These are phyloP conservation scores for Udeniomyces megalosporus DNA, from an alignment of 768 basidiomycete species.

Conservation along the genomic window DNA sequence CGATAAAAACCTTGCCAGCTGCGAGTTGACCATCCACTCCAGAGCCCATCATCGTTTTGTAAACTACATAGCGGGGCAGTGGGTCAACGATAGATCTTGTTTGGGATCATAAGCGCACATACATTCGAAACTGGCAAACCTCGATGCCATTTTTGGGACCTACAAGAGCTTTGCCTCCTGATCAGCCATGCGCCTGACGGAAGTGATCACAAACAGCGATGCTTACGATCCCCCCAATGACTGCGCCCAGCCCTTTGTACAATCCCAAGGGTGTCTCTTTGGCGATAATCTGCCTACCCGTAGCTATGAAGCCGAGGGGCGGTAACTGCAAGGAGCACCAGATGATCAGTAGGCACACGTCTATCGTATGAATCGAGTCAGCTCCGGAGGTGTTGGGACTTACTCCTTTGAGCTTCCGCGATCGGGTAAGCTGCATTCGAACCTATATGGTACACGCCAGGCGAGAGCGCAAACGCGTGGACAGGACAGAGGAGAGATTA, in stretches of 20 bases:
- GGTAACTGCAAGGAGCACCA: constrained; percentile 74
- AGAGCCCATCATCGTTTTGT: constrained; percentile 52
- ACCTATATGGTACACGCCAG: constrained; percentile 32
- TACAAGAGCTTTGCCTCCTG: too few species aligned
- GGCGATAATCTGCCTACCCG: constrained; percentile 67
- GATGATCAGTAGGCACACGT: too few species aligned
- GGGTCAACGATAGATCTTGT: too few species aligned
- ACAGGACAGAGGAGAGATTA: too few species aligned
- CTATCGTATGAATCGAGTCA: too few species aligned
- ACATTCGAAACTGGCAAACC: constrained; percentile 92
- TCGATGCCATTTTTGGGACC: constrained; percentile 89
- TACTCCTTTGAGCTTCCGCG: constrained; percentile 65
- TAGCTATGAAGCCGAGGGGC: constrained; percentile 78
- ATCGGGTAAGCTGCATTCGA: constrained; percentile 93
- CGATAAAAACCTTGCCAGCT: constrained; percentile 67
- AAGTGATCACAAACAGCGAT: too few species aligned
- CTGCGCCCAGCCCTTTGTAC: constrained; percentile 96
- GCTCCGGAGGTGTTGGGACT: constrained; percentile 28
- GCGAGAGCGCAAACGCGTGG: too few species aligned
- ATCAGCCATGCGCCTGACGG: too few species aligned
- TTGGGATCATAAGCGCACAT: constrained; percentile 1
- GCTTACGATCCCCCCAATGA: constrained; percentile 75
- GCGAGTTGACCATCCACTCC: constrained; percentile 59
- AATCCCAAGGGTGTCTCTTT: constrained; percentile 88
- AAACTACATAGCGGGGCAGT: constrained; percentile 29